A percentile compares a stretch with the other conserved stretches of the same genome.
phyloP scores from a whole-genome alignment of 345 rosid species.

The Adansonia digitata region DNA sequence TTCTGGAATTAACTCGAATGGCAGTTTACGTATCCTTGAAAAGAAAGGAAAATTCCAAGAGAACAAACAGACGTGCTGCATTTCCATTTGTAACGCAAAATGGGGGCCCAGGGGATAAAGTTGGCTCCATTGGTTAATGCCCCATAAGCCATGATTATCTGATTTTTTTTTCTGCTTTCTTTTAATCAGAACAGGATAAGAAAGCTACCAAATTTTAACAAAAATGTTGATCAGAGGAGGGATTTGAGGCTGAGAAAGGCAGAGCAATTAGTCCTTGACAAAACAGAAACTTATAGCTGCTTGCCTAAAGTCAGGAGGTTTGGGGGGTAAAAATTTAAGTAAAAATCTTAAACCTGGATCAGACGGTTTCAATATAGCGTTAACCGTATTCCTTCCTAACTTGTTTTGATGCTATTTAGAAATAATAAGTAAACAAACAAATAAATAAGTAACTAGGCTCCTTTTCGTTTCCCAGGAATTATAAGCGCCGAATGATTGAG shows the following conservation, averaged over 20 bases:
- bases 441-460: too few relatives aligned
- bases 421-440: too few relatives aligned
- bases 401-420: too few relatives aligned
- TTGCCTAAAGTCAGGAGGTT: too few relatives aligned
- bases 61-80: not conserved
- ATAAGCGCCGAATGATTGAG: not conserved
- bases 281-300: not conserved
- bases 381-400: too few relatives aligned
- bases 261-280: not conserved
- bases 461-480: not conserved
- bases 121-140: not conserved
- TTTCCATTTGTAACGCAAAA: slow-evolving; percentile 1
- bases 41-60: not conserved
- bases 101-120: too few relatives aligned
- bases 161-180: not conserved
- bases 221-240: not conserved
- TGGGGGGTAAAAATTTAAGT: not conserved
- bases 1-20: not conserved
- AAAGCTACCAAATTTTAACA: not conserved
- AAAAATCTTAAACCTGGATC: too few relatives aligned
- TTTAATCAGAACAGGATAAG: not conserved
- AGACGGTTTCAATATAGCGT: too few relatives aligned
- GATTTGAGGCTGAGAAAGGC: not conserved
- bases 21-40: slow-evolving; percentile 1
- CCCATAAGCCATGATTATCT: not conserved